These are phyloP conservation scores for Panicum virgatum DNA, from an alignment of 202 grass and related monocot species.

Conservation along the genomic window DNA sequence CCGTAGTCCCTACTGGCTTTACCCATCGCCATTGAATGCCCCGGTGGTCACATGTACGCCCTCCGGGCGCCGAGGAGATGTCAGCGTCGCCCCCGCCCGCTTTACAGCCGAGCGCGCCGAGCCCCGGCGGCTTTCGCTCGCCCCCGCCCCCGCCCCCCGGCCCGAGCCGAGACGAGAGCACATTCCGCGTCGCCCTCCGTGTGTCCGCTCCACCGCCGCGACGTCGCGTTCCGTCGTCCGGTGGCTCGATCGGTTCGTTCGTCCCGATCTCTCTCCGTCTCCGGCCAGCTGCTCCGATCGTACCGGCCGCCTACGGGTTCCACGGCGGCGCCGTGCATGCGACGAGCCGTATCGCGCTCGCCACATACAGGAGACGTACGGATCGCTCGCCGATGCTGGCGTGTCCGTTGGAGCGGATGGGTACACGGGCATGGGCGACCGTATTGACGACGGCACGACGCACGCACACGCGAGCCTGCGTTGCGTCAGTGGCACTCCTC, in stretches of 20 bases:
- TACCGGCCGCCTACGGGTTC: too few species aligned
- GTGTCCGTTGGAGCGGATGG: too few species aligned
- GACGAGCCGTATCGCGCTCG: too few species aligned
- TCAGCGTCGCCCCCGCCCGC: constrained; percentile 22
- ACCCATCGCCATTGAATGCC: constrained; percentile 41
- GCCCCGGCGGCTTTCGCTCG: too few species aligned
- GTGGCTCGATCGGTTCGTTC: neutral
- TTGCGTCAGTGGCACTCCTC: constrained; percentile 4
- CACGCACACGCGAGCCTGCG: neutral
- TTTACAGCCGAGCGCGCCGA: constrained; percentile 33
- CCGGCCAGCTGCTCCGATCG: neutral
- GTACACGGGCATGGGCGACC: too few species aligned
- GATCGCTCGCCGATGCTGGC: too few species aligned
- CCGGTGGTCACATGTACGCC: neutral
- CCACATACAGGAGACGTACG: too few species aligned
- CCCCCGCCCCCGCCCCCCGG: too few species aligned
- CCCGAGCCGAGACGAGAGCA: neutral
- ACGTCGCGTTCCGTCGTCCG: neutral
- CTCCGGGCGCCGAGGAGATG: constrained; percentile 37
- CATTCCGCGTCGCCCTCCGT: neutral
- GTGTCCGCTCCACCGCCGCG: neutral
- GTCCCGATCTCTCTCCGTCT: neutral
- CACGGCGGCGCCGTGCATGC: too few species aligned
- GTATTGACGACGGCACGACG: neutral
- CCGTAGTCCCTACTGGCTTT: constrained; percentile 30